Conservation (phyloP, 176 grass and related monocot species). For the Zoysia japonica region DNA sequence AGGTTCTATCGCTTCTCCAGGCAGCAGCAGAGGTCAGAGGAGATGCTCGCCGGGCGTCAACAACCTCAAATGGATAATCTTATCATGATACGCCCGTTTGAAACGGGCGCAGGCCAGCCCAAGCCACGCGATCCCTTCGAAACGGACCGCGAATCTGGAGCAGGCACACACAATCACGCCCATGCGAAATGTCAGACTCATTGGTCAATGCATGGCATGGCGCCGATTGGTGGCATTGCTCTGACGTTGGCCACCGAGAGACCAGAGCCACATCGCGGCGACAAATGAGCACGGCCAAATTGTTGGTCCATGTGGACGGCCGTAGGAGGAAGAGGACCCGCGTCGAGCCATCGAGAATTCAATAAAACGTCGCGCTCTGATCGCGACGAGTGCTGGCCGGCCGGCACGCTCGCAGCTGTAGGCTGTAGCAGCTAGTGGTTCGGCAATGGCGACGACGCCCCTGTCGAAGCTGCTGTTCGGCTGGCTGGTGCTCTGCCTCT, state of each 20-base stretch:
- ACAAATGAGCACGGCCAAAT: neutral
- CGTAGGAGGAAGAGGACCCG: neutral
- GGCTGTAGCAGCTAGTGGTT: neutral
- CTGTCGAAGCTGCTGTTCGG: neutral
- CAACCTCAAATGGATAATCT: neutral
- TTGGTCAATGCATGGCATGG: neutral
- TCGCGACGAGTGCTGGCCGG: neutral
- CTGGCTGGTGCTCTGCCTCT: neutral
- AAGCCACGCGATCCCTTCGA: neutral
- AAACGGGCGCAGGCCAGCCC: neutral
- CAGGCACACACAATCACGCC: neutral
- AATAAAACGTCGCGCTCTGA: neutral
- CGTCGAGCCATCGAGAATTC: neutral
- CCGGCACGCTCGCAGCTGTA: neutral
- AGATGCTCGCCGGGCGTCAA: neutral
- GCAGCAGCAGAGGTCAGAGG: neutral
- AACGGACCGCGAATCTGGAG: neutral
- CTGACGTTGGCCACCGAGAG: neutral
- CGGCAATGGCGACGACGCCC: conserved; percentile 19
- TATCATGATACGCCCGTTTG: conserved; percentile 1
- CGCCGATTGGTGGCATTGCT: neutral
- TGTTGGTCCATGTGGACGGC: neutral
- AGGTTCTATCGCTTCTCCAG: neutral
- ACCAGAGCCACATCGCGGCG: neutral
- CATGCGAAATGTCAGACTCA: neutral